Evolutionary conservation across 192 early-diverging fungal species (phyloP).

Genomic region (Linnemannia elongata): DNA sequence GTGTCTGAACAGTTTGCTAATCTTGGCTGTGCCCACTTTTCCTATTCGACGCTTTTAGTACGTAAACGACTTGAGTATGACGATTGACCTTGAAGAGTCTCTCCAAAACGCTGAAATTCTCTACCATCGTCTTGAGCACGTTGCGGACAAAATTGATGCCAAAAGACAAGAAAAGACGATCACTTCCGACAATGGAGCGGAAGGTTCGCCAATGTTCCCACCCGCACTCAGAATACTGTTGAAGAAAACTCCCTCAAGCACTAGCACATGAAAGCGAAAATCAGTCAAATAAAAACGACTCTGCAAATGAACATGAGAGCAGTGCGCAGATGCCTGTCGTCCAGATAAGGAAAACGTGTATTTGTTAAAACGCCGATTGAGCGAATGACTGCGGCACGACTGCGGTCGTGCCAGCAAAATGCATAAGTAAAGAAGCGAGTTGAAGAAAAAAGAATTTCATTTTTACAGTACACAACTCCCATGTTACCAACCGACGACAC

Average conservation of each 20-base stretch:
- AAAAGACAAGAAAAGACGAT: conserved; percentile 27
- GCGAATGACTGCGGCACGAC: not conserved
- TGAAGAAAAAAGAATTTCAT: not conserved
- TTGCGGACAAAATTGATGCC: conserved; percentile 62
- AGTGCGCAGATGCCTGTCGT: no score
- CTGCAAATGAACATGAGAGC: no score
- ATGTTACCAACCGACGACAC: not conserved
- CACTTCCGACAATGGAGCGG: not conserved
- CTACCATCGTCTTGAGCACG: conserved; percentile 72
- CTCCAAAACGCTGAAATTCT: conserved; percentile 84
- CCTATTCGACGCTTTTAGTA: conserved; percentile 63
- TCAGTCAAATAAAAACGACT: not conserved
- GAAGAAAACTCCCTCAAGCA: not conserved
- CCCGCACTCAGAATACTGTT: not conserved
- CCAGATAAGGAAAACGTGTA: no score
- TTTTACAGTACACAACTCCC: not conserved
- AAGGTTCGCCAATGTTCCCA: conserved; percentile 7
- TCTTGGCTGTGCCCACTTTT: not conserved
- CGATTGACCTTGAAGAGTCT: conserved; percentile 80
- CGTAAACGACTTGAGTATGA: conserved; percentile 87
- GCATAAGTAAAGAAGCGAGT: not conserved
- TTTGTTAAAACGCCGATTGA: no score
- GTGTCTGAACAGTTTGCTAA: not conserved
- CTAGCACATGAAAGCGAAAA: not conserved
- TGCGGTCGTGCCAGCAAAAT: not conserved